Percentiles rank a stretch among this genome's conserved stretches.
Conservation (phyloP, 805 yeast genomes). For the Dipodascus albidus region DNA sequence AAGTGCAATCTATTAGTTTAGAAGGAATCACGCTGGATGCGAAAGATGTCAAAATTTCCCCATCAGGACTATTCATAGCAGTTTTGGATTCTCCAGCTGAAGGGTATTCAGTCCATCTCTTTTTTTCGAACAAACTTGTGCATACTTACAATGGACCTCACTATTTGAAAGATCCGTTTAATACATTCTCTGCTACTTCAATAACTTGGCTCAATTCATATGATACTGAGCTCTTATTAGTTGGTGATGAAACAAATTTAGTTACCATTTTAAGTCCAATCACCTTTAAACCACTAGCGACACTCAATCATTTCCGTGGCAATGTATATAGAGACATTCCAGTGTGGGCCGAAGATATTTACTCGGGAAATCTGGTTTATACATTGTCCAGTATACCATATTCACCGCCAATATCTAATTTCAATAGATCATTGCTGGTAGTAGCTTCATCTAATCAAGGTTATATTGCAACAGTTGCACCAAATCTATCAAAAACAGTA, state of each 20-base stretch:
- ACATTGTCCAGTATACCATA: not conserved
- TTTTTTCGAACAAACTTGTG: not conserved
- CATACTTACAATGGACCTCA: not conserved
- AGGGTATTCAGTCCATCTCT: slow-evolving; percentile 8
- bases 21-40: slow-evolving; percentile 8
- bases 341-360: not conserved
- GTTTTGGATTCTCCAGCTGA: slow-evolving; percentile 11
- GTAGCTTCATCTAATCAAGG: not conserved
- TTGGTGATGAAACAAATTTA: not conserved
- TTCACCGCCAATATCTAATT: not conserved
- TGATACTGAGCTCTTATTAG: not conserved
- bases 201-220: not conserved
- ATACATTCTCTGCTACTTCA: not conserved
- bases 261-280: not conserved
- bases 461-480: not conserved
- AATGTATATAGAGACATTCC: not conserved
- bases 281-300: not conserved
- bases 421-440: not conserved
- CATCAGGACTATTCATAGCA: slow-evolving; percentile 12
- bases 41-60: slow-evolving; percentile 12
- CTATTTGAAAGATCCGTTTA: not conserved
- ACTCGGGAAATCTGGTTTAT: not conserved
- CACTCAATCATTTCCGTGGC: not conserved
- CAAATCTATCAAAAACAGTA: not conserved
- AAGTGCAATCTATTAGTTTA: not conserved